phyloP scores from a whole-genome alignment of 352 stramenopile species.

The Globisporangium splendens region DNA sequence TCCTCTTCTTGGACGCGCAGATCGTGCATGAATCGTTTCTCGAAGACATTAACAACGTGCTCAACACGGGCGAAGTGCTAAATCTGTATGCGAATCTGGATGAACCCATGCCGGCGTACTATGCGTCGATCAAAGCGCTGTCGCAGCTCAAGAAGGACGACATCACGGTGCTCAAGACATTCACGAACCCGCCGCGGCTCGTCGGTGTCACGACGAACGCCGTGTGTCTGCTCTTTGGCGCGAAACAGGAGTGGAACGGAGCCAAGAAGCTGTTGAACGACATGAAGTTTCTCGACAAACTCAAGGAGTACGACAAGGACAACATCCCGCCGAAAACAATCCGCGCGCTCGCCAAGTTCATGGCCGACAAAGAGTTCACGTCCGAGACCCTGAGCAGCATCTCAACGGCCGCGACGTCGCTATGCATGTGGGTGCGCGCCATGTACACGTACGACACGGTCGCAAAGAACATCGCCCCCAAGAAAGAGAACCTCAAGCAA shows the following conservation, averaged over 20 bases:
- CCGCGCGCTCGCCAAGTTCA: slow-evolving; percentile 88
- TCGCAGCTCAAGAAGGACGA: slow-evolving; percentile 91
- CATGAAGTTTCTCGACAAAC: slow-evolving; percentile 90
- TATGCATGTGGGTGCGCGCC: slow-evolving; percentile 93
- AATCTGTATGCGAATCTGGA: slow-evolving; percentile 92
- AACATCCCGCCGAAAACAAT: slow-evolving; percentile 88
- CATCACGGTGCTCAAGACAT: slow-evolving; percentile 91
- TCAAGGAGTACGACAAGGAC: slow-evolving; percentile 88
- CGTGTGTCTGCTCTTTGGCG: slow-evolving; percentile 86
- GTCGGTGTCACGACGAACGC: slow-evolving; percentile 92
- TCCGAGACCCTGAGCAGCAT: slow-evolving; percentile 88
- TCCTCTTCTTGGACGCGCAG: slow-evolving; percentile 92
- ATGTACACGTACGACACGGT: slow-evolving; percentile 95
- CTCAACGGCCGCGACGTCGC: slow-evolving; percentile 86
- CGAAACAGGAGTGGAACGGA: slow-evolving; percentile 90
- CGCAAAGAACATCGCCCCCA: slow-evolving; percentile 92
- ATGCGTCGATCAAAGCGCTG: slow-evolving; percentile 88
- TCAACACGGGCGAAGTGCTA: slow-evolving; percentile 92
- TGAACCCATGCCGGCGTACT: slow-evolving; percentile 91
- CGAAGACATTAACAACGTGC: slow-evolving; percentile 94
- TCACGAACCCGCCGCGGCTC: slow-evolving; percentile 86
- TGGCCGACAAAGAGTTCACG: slow-evolving; percentile 88
- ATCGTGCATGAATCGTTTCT: slow-evolving; percentile 93
- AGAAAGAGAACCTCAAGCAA: slow-evolving; percentile 87
- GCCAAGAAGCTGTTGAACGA: slow-evolving; percentile 90